Base-by-base conservation (phyloP, 2,329 filamentous ascomycete species). In the Acrodontium crateriforme region DNA sequence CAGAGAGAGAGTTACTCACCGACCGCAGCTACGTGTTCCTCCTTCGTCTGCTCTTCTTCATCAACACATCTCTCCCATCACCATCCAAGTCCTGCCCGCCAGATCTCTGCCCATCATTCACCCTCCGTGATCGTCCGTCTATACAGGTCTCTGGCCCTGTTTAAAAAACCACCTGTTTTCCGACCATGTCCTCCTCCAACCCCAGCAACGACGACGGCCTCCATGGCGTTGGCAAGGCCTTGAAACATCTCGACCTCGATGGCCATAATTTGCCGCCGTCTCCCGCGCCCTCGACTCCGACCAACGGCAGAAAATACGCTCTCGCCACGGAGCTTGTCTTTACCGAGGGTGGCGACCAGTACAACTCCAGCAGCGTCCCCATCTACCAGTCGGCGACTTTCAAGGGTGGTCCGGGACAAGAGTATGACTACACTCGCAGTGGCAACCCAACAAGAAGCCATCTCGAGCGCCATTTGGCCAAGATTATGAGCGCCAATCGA, bases 361-460 rank as follows among this genome's bases (percentile, higher is more conserved):
- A 95, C 65, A 91, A 91, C 50, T 73, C 89, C 32, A 93, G 83
- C 45, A 95, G 85, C 56, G 78, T 92, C 46, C 89, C 89, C 29
- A 95, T 98, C 51, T 98, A 98, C 58, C 89, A 77, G 69, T 92
- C 83, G 26, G 91, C 89, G 26, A 98, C 89, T 19, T 98, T 98
- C 67, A 98, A 98, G 62, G 89, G 95, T 18, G 50, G 49, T 8
- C 83, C 82, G 35, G 79, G 73, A 42, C 65, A 71, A 49, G 85
- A 95, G 57, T 98, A 95, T 58, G 89, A 98, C 63, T 98, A 98
- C 63, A 95, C 89, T 35, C 81, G 91, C 36, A 95, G 85, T 18
- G 89, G 89, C 31, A 98, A 98, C 54, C 89, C 89, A 11, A 98
- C 89, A 33, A 74, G 89, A 40, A 92, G 87, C 18, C 89, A 98